These are phyloP conservation scores for Neonectria neomacrospora DNA, from an alignment of 2,329 filamentous ascomycete genomes.

Conservation along the genomic window DNA sequence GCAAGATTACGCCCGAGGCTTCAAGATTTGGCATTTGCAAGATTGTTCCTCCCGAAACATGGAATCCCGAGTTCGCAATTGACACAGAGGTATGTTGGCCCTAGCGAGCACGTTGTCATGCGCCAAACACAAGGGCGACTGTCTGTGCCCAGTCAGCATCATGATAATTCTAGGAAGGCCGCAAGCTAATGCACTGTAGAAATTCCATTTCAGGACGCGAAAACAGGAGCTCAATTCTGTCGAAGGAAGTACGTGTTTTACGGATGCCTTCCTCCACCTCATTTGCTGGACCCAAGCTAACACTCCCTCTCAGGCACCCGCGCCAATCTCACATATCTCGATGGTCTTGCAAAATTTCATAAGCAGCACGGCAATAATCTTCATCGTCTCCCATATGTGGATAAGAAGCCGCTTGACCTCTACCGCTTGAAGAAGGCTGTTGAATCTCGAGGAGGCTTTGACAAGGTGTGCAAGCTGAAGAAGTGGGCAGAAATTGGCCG, in stretches of 20 bases:
- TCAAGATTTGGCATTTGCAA: slow-evolving; percentile 92
- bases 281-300: slow-evolving; percentile 46
- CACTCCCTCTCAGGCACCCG: slow-evolving; percentile 75
- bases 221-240: slow-evolving; percentile 98
- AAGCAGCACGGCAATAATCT: slow-evolving; percentile 95
- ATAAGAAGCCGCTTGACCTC: slow-evolving; percentile 95
- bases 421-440: slow-evolving; percentile 98
- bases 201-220: slow-evolving; percentile 95
- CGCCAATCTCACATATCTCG: slow-evolving; percentile 94
- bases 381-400: slow-evolving; percentile 93
- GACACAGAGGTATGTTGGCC: slow-evolving; percentile 81
- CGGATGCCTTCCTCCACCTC: slow-evolving; percentile 7
- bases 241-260: slow-evolving; percentile 82
- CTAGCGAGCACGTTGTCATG: slow-evolving; percentile 18
- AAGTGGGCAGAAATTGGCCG: slow-evolving; percentile 99
- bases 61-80: slow-evolving; percentile 96
- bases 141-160: background rate
- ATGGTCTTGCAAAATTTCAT: slow-evolving; percentile 95
- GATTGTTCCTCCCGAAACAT: slow-evolving; percentile 90
- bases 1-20: slow-evolving; percentile 89
- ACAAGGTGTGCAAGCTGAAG: slow-evolving; percentile 95
- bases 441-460: slow-evolving; percentile 92
- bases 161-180: background rate
- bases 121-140: background rate
- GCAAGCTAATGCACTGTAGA: slow-evolving; percentile 62